A percentile compares a stretch with the other conserved stretches of the same genome.
Evolutionary conservation across 331 rosid genomes (phyloP).

Genomic region (Rhamnella rubrinervis): DNA sequence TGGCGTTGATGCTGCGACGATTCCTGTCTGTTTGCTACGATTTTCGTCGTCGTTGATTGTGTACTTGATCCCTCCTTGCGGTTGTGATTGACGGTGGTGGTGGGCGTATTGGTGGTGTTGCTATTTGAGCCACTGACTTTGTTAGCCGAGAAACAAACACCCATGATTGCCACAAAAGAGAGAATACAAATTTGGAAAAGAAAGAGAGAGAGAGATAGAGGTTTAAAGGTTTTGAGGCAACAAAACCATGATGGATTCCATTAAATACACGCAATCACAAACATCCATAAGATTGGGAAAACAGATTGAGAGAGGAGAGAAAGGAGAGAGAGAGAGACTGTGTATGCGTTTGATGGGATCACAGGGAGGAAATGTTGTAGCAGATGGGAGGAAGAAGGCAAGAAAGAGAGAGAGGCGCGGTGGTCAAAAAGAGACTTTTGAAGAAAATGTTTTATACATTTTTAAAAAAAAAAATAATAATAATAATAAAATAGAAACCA

Average conservation of each 20-base stretch:
- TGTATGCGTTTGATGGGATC: neutral
- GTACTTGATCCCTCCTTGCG: slow-evolving; percentile 35
- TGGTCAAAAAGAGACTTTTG: slow-evolving; percentile 67
- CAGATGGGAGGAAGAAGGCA: slow-evolving; percentile 53
- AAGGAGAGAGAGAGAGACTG: neutral
- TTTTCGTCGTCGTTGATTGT: slow-evolving; percentile 9
- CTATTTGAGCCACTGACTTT: slow-evolving; percentile 80
- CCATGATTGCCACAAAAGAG: slow-evolving; percentile 49
- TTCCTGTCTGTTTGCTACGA: slow-evolving; percentile 15
- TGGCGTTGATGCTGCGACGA: slow-evolving; percentile 30
- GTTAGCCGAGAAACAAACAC: slow-evolving; percentile 64
- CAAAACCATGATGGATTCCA: slow-evolving; percentile 18
- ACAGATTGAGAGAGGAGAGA: neutral
- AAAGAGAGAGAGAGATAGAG: slow-evolving; percentile 1
- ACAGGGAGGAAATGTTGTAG: slow-evolving; percentile 34
- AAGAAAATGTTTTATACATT: neutral
- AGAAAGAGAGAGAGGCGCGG: slow-evolving; percentile 38
- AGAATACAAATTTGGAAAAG: neutral
- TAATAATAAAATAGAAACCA: neutral
- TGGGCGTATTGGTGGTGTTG: slow-evolving; percentile 28
- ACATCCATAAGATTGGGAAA: neutral
- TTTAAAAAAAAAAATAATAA: neutral
- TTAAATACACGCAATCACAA: slow-evolving; percentile 24
- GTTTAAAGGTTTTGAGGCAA: slow-evolving; percentile 33
- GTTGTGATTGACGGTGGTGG: slow-evolving; percentile 33